phyloP scores from a whole-genome alignment of 2,329 filamentous ascomycete genomes.

The Herpotrichia juniperi region DNA sequence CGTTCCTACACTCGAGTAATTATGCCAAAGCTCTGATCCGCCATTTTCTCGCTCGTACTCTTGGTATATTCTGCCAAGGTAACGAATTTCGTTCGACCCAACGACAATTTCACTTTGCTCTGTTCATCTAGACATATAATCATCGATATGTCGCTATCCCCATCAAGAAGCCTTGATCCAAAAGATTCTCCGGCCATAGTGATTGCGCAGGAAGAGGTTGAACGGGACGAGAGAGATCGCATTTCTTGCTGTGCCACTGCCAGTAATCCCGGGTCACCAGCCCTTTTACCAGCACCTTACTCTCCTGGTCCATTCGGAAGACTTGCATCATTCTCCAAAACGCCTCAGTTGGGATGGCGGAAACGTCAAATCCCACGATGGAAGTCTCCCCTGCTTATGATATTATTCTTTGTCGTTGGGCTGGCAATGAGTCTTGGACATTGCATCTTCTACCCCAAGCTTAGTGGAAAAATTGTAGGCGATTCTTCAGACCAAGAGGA shows the following conservation, averaged over 20 bases:
- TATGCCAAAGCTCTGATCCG: background rate
- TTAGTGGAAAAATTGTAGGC: slow-evolving; percentile 14
- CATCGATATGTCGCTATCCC: background rate
- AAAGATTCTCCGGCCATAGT: background rate
- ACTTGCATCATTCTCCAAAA: background rate
- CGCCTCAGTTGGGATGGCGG: slow-evolving; percentile 1
- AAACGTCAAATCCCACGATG: slow-evolving; percentile 12
- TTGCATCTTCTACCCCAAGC: slow-evolving; percentile 17
- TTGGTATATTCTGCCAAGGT: background rate
- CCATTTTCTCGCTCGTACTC: background rate
- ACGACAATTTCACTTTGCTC: background rate
- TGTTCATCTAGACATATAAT: background rate
- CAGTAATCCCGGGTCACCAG: background rate
- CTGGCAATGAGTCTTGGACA: slow-evolving; percentile 19
- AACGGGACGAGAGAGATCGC: background rate
- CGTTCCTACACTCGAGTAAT: background rate
- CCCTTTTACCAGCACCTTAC: background rate
- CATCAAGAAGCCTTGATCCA: background rate
- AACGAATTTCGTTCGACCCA: background rate
- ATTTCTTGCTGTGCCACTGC: background rate
- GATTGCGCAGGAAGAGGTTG: background rate
- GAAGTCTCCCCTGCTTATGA: slow-evolving; percentile 17
- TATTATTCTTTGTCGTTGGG: slow-evolving; percentile 14
- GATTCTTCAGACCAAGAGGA: slow-evolving; percentile 15
- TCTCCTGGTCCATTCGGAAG: background rate